Evolutionary conservation across 305 asterid species (phyloP).

Genomic region (Petunia hybrid): DNA sequence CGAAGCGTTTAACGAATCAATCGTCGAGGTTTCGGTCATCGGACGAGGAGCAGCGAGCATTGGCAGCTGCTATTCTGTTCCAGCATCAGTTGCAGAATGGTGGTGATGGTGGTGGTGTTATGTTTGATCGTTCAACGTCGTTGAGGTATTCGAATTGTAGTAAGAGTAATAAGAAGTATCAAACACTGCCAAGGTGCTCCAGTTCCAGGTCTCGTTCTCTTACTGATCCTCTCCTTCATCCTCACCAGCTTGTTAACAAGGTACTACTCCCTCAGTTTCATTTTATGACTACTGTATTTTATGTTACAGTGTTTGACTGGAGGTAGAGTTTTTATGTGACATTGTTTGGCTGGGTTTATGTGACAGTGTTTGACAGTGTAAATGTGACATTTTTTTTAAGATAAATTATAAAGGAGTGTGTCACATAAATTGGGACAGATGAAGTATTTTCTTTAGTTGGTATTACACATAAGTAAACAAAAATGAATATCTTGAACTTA

Average conservation of each 20-base stretch:
- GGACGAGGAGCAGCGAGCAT: conserved; percentile 74
- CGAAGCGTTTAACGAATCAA: conserved; percentile 34
- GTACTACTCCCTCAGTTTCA: conserved; percentile 35
- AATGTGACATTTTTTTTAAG: too few relatives aligned
- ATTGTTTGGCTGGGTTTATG: too few relatives aligned
- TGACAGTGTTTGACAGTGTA: too few relatives aligned
- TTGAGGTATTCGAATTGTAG: conserved; percentile 60
- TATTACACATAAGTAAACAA: too few relatives aligned
- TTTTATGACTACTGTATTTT: not conserved
- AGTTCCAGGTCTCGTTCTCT: conserved; percentile 86
- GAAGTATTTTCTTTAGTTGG: too few relatives aligned
- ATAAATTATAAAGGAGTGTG: too few relatives aligned
- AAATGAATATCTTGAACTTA: too few relatives aligned
- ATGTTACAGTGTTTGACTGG: too few relatives aligned
- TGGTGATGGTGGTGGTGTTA: conserved; percentile 39
- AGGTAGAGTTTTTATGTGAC: too few relatives aligned
- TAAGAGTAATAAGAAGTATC: conserved; percentile 60
- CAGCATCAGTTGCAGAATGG: conserved; percentile 85
- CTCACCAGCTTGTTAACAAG: conserved; percentile 89
- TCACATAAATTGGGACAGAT: too few relatives aligned
- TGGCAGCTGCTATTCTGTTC: conserved; percentile 86
- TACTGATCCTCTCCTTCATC: conserved; percentile 87
- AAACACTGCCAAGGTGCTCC: conserved; percentile 73
- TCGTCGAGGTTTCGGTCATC: conserved; percentile 66
- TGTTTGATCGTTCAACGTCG: conserved; percentile 86